Conservation (phyloP, 371 early-diverging fungal species). For the Mycotypha africana region DNA sequence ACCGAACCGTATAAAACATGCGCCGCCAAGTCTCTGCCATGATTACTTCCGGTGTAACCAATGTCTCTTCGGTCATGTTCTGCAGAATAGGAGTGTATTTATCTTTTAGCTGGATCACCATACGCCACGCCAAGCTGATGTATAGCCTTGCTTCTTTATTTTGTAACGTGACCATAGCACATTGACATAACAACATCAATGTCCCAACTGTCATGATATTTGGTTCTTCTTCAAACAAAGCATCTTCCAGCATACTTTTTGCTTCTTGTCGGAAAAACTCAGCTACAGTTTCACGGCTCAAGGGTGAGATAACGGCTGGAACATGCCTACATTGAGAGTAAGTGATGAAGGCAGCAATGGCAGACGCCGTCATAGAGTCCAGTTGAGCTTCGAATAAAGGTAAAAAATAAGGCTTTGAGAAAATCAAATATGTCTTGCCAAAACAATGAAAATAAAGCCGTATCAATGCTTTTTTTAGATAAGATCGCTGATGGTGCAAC, state of each 20-base stretch:
- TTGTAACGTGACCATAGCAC: slow-evolving; percentile 16
- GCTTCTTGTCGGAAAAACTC: slow-evolving; percentile 25
- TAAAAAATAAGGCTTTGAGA: slow-evolving; percentile 20
- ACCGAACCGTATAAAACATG: slow-evolving; percentile 27
- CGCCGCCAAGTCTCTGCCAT: slow-evolving; percentile 40
- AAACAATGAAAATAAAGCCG: slow-evolving; percentile 23
- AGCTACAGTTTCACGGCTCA: slow-evolving; percentile 16
- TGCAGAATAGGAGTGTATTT: slow-evolving; percentile 11
- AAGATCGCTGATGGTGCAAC: background rate
- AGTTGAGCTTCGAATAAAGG: slow-evolving; percentile 15
- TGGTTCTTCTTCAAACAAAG: slow-evolving; percentile 30
- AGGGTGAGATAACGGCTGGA: slow-evolving; percentile 1
- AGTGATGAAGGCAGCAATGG: slow-evolving; percentile 24
- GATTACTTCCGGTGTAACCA: slow-evolving; percentile 3
- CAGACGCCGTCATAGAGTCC: slow-evolving; percentile 19
- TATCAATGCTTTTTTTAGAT: slow-evolving; percentile 13
- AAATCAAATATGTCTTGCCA: slow-evolving; percentile 14
- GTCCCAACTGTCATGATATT: slow-evolving; percentile 19
- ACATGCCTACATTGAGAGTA: slow-evolving; percentile 30
- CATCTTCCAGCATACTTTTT: slow-evolving; percentile 18
- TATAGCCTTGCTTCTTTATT: slow-evolving; percentile 31
- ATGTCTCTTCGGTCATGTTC: background rate
- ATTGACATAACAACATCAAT: slow-evolving; percentile 19
- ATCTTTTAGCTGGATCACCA: slow-evolving; percentile 24
- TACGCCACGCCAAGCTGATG: slow-evolving; percentile 31